phyloP scores from a whole-genome alignment of 2,329 filamentous ascomycete species.

The Neonectria faginata region DNA sequence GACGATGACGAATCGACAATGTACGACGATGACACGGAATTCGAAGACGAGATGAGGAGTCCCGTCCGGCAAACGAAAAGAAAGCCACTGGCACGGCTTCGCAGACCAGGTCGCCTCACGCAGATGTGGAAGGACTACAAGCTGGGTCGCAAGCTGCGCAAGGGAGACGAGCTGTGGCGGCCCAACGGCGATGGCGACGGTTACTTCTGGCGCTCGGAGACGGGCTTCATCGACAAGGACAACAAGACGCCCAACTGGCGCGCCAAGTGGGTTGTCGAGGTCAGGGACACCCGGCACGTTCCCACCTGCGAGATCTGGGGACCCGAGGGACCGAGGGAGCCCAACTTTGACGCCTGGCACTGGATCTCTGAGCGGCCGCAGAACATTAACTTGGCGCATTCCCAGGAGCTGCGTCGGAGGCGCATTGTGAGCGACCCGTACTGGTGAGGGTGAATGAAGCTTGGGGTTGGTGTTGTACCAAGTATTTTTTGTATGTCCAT shows the following conservation, averaged over 20 bases:
- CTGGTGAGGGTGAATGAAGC: neutral
- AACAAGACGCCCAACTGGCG: neutral
- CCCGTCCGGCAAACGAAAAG: neutral
- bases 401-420: neutral
- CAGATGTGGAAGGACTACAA: neutral
- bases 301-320: conserved; percentile 4
- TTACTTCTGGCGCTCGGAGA: neutral
- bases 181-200: neutral
- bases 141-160: neutral
- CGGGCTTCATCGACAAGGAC: conserved; percentile 1
- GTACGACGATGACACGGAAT: neutral
- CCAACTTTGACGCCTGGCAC: conserved; percentile 5
- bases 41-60: neutral
- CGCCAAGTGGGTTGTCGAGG: conserved; percentile 3
- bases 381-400: neutral
- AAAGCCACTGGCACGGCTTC: neutral
- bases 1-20: neutral
- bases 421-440: neutral
- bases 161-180: neutral
- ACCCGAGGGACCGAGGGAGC: neutral
- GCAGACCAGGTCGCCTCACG: neutral
- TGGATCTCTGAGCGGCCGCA: neutral
- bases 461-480: neutral
- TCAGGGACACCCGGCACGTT: neutral
- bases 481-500: neutral